phyloP scores from a whole-genome alignment of 768 basidiomycete genomes.

The Botryobasidium botryosum region DNA sequence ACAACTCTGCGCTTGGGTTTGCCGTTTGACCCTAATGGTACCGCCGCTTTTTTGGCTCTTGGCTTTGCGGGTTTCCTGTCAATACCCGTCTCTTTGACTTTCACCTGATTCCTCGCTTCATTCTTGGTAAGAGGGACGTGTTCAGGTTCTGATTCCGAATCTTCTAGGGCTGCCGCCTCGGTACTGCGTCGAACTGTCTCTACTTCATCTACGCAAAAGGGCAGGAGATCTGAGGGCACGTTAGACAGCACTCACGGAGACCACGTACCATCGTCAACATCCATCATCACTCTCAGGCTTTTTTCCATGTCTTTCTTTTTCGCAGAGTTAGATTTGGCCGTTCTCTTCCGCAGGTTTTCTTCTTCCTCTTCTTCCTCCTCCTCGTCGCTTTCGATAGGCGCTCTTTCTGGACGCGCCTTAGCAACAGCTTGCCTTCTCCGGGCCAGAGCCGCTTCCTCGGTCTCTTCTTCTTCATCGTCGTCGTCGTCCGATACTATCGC shows the following conservation, averaged over 20 bases:
- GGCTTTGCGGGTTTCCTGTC: conserved; percentile 19
- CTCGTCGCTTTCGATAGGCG: too few species aligned
- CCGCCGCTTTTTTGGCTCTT: conserved; percentile 25
- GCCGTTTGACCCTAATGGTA: conserved; percentile 29
- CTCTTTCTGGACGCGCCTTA: too few species aligned
- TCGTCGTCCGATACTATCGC: too few species aligned
- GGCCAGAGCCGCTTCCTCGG: too few species aligned
- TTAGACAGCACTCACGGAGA: neutral
- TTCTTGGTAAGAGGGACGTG: conserved; percentile 10
- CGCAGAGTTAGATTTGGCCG: too few species aligned
- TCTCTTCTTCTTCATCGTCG: too few species aligned
- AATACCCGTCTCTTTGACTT: conserved; percentile 12
- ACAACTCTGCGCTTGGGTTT: conserved; percentile 71
- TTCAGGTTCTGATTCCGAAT: conserved; percentile 9
- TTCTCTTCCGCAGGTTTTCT: too few species aligned
- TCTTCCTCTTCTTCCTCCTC: too few species aligned
- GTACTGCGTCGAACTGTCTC: conserved; percentile 13
- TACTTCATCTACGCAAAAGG: conserved; percentile 1
- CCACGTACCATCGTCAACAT: conserved; percentile 49
- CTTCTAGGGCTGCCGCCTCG: conserved; percentile 18
- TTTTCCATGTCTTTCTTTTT: conserved; percentile 15
- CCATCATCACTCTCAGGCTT: conserved; percentile 49
- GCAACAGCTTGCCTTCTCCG: too few species aligned
- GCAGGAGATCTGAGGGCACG: conserved; percentile 10
- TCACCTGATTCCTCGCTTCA: conserved; percentile 12